These are phyloP conservation scores for Fraxinus albicans DNA, from an alignment of 305 asterid genomes.

Conservation along the genomic window DNA sequence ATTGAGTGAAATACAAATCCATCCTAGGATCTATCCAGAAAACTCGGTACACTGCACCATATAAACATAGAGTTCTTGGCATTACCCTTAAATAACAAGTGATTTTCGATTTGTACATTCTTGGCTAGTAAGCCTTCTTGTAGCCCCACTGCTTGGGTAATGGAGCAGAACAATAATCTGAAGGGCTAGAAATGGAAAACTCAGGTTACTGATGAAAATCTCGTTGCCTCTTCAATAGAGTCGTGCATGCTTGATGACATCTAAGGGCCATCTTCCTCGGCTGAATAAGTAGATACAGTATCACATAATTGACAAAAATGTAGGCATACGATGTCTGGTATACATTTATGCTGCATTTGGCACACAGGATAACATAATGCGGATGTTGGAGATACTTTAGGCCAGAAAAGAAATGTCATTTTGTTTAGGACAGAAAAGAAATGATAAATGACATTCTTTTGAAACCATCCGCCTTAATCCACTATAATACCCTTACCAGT, in stretches of 20 bases:
- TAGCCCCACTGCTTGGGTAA: background rate
- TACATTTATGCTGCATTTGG: background rate
- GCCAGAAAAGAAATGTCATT: background rate
- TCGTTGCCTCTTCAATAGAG: conserved; percentile 1
- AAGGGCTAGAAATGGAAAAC: background rate
- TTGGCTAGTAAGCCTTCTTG: background rate
- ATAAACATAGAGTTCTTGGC: background rate
- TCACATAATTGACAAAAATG: background rate
- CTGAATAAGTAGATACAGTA: conserved; percentile 25
- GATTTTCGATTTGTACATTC: conserved; percentile 27
- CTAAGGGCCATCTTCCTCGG: conserved; percentile 51
- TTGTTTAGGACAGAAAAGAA: background rate
- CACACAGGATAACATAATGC: background rate
- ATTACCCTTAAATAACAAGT: background rate
- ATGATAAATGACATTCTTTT: background rate
- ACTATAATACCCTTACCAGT: background rate
- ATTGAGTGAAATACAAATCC: background rate
- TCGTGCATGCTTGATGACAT: conserved; percentile 1
- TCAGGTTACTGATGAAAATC: background rate
- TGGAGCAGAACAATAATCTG: conserved; percentile 19
- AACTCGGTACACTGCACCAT: background rate
- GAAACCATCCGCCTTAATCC: background rate
- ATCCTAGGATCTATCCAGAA: background rate
- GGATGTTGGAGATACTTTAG: background rate
- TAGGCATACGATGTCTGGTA: background rate